Conservation (phyloP, 2,329 filamentous ascomycete genomes). For the Bipolaris bicolor region DNA sequence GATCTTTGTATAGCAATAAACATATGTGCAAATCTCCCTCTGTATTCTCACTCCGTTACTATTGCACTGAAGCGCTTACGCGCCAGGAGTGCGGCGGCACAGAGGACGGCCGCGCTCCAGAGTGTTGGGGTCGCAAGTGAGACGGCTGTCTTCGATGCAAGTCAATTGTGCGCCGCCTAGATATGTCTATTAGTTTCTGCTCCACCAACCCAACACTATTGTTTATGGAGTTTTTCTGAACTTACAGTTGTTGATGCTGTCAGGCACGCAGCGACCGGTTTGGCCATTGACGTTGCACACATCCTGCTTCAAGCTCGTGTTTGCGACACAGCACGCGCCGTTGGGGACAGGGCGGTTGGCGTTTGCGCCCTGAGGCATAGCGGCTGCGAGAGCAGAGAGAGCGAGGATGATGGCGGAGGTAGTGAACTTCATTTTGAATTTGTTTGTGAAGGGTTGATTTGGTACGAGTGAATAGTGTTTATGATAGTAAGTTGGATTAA, state of each 20-base stretch:
- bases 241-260: constrained; percentile 31
- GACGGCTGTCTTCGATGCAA: constrained; percentile 33
- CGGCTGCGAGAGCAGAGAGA: constrained; percentile 27
- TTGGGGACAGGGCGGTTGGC: constrained; percentile 32
- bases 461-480: constrained; percentile 4
- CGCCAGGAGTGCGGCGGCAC: constrained; percentile 16
- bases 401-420: constrained; percentile 25
- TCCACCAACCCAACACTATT: neutral
- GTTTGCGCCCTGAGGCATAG: constrained; percentile 26
- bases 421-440: constrained; percentile 33
- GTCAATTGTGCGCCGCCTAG: constrained; percentile 35
- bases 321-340: constrained; percentile 34
- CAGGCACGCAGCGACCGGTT: constrained; percentile 37
- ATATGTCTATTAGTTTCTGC: neutral
- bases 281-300: constrained; percentile 39
- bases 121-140: constrained; percentile 33
- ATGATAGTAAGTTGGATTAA: constrained; percentile 2
- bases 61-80: neutral
- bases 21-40: neutral
- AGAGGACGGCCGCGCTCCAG: constrained; percentile 34
- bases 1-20: constrained; percentile 9
- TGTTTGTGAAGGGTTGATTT: neutral
- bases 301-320: constrained; percentile 40
- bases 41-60: neutral
- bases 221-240: too few relatives aligned